Conservation (phyloP, 75 land plant genomes). For the Selaginella moellendorffii region DNA sequence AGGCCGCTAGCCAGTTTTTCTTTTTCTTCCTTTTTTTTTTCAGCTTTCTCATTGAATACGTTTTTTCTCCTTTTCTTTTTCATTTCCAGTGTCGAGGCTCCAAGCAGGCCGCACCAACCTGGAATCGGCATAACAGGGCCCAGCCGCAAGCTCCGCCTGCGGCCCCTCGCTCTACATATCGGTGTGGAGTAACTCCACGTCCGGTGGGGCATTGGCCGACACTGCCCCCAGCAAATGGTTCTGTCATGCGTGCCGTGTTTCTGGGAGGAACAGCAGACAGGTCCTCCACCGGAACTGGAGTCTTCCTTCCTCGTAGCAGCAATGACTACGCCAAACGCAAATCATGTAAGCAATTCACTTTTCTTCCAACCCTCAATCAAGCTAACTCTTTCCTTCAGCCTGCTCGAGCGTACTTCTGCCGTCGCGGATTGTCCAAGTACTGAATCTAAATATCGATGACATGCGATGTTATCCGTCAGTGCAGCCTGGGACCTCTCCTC, state of each 20-base stretch:
- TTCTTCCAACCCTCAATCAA: neutral
- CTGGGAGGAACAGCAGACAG: neutral
- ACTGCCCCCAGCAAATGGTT: neutral
- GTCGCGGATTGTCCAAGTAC: conserved; percentile 8
- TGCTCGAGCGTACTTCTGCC: conserved; percentile 5
- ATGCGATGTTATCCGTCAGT: neutral
- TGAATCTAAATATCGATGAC: conserved; percentile 3
- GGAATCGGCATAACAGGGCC: neutral
- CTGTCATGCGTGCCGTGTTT: conserved; percentile 8
- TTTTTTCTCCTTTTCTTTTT: too few relatives aligned
- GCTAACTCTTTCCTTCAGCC: neutral
- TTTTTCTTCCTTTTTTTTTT: too few relatives aligned
- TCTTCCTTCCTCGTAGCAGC: conserved; percentile 5
- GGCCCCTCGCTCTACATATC: neutral
- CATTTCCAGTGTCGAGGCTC: too few relatives aligned
- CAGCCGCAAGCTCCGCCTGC: neutral
- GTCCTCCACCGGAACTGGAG: neutral
- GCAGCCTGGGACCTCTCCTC: neutral
- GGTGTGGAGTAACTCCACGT: neutral
- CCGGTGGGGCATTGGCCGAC: neutral
- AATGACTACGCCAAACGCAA: neutral
- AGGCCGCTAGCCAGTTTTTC: too few relatives aligned
- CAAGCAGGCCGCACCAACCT: too few relatives aligned
- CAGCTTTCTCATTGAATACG: too few relatives aligned
- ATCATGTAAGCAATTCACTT: neutral